Base-by-base conservation (phyloP, 352 stramenopile species). In the Phytophthora foliorum region DNA sequence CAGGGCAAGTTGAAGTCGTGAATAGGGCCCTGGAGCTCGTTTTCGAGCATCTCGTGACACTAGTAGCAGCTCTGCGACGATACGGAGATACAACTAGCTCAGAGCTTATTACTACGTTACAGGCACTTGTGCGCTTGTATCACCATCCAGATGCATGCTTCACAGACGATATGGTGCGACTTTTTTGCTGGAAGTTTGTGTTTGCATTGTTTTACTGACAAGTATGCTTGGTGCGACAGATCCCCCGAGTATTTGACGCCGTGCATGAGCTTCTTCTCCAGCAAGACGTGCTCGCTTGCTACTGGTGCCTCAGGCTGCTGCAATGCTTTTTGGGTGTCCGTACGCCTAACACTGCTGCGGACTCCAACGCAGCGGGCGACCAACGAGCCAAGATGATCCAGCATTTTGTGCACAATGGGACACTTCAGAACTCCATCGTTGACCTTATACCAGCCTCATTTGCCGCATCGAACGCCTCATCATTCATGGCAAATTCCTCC, bases 231-330 rank as follows among this genome's bases (percentile, higher is more conserved):
- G 0, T 64, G 22, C 19, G 39, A 10, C 49, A 88, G 80, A 82
- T 86, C 24, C 70, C 75, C 29, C 65, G 72, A 0, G 64, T 92
- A 14, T 75, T 89, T 41, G 80, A 91, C 24, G 82, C 73, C 4
- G 57, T 89, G 0, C 71, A 88, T 22, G 83, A 88, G 38, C 75
- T 93, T 8, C 62, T 93, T 48, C 41, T 80, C 6, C 79, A 86
- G 27, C 80, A 85, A 52, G 80, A 93, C 34, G 77, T 82, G 32
- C 70, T 93, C 39, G 82, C 68, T 7, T 81, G 72, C 34, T 93
- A 92, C 56, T 93, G 86, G 86, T 87, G 82, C 17, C 65, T 93
- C 19, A 74, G 84, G 39, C 61, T 92, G 10, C 49, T 93, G 9
- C 84, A 93, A 56, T 80, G 78, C 42, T 86, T 89, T 59, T 87